Evolutionary conservation across 1,139 yeast genomes (phyloP), one percentile per base, ranked within the genome.

Genomic region (Hyphopichia buzzinii): DNA sequence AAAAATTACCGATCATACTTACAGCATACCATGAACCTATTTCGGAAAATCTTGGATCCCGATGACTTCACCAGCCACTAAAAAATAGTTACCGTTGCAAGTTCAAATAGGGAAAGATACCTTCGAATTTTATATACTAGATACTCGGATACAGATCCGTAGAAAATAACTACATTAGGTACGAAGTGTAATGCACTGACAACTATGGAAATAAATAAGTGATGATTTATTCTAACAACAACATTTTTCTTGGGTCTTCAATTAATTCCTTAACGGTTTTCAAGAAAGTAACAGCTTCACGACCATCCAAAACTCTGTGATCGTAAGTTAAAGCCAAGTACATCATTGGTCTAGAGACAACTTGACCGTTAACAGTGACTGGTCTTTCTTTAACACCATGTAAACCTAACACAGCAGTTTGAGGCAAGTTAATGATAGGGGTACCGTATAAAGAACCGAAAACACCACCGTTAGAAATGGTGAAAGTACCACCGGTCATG

Each of bases 241-340:
- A 79, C 98, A 92, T 92, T 78, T 88, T 92, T 78, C 96, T 85
- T 67, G 99, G 99, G 65, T 92, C 99, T 74, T 94, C 98, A 55
- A 92, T 86, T 67, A 87, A 82, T 73, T 92, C 98, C 78, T 92
- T 92, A 49, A 92, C 81, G 33, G 96, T 87, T 75, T 82, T 89
- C 71, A 92, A 79, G 88, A 90, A 92, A 40, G 94, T 87, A 47
- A 94, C 98, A 36, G 97, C 97, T 74, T 92, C 99, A 72, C 98
- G 86, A 54, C 99, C 99, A 62, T 92, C 99, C 61, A 94, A 77
- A 59, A 92, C 84, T 77, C 98, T 85, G 75, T 92, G 99, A 64
- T 92, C 99, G 64, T 92, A 92, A 42, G 98, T 92, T 67, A 92
- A 82, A 39, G 99, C 99, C 60, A 94, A 73, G 79, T 92, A 94